Conservation (phyloP, 2,329 filamentous ascomycete genomes). For the Aureobasidium melanogenum region DNA sequence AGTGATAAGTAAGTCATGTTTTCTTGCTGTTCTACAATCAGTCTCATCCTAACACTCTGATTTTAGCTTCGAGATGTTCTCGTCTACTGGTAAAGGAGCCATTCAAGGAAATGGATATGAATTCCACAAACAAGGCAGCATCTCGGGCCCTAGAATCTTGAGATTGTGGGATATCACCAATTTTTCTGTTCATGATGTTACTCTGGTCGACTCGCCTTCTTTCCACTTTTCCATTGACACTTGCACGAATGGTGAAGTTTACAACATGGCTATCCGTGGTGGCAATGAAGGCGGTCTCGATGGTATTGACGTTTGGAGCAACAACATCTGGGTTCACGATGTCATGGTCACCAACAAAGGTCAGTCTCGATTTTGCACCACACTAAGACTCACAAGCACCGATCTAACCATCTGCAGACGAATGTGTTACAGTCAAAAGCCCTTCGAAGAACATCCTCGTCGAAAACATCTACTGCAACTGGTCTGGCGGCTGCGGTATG, state of each 20-base stretch:
- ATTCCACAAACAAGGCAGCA: conserved; percentile 35
- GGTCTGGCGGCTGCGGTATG: conserved; percentile 50
- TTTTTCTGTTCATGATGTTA: conserved; percentile 43
- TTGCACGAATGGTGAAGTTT: conserved; percentile 44
- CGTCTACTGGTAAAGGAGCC: conserved; percentile 42
- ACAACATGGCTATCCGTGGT: conserved; percentile 48
- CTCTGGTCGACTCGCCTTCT: conserved; percentile 40
- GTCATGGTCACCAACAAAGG: conserved; percentile 51
- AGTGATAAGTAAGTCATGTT: conserved; percentile 15
- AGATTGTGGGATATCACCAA: conserved; percentile 36
- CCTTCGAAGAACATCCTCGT: conserved; percentile 47
- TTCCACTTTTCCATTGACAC: conserved; percentile 46
- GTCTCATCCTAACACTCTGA: conserved; percentile 22
- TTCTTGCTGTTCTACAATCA: background rate
- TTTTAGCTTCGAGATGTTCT: conserved; percentile 43
- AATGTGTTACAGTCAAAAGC: conserved; percentile 50
- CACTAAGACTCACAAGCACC: background rate
- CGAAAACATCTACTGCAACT: conserved; percentile 54
- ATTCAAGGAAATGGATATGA: conserved; percentile 46
- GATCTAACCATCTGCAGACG: conserved; percentile 30
- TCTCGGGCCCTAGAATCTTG: conserved; percentile 37
- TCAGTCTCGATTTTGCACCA: background rate
- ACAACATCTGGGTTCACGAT: conserved; percentile 51
- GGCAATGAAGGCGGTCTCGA: conserved; percentile 46
- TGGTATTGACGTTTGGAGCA: conserved; percentile 47